A percentile compares a stretch with the other conserved stretches of the same genome.
Evolutionary conservation across 164 flowering plant species (phyloP).

Genomic region (Annona squamosa): DNA sequence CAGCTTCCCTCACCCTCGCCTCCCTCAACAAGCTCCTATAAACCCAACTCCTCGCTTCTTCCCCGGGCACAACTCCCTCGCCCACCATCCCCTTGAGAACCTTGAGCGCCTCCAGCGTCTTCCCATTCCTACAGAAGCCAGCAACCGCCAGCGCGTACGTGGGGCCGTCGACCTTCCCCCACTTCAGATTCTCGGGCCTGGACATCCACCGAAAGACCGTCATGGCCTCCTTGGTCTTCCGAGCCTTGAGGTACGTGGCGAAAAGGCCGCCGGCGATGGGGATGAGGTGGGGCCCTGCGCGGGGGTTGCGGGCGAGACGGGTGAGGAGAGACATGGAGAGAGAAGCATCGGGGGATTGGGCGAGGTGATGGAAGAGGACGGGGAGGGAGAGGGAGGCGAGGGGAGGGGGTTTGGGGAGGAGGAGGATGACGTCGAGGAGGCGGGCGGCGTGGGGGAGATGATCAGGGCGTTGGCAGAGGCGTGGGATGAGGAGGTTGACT

Average conservation of each 20-base stretch:
- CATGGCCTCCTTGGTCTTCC: conserved; percentile 7
- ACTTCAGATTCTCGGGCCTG: background rate
- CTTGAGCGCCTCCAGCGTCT: conserved; percentile 11
- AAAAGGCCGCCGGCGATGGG: background rate
- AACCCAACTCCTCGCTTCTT: conserved; percentile 3
- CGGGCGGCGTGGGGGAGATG: conserved; percentile 7
- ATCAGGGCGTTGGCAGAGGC: conserved; percentile 8
- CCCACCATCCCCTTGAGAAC: conserved; percentile 6
- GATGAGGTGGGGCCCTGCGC: conserved; percentile 8
- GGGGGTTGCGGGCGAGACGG: conserved; percentile 5
- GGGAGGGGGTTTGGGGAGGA: conserved; percentile 5
- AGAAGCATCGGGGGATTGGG: conserved; percentile 3
- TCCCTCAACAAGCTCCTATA: conserved; percentile 13
- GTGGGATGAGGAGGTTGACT: conserved; percentile 15
- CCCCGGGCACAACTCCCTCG: background rate
- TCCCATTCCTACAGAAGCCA: conserved; percentile 6
- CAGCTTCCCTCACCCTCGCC: conserved; percentile 15
- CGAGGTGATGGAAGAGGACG: conserved; percentile 9
- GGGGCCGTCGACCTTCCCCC: background rate
- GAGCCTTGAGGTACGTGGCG: conserved; percentile 2
- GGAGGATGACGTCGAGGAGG: conserved; percentile 9
- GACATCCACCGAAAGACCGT: conserved; percentile 10
- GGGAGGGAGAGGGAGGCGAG: conserved; percentile 11
- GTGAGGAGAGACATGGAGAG: conserved; percentile 15
- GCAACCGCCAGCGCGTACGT: background rate